Evolutionary conservation across 1,284 basidiomycete species (phyloP).

Genomic region (Austroboletus olivaceoglutinosus): DNA sequence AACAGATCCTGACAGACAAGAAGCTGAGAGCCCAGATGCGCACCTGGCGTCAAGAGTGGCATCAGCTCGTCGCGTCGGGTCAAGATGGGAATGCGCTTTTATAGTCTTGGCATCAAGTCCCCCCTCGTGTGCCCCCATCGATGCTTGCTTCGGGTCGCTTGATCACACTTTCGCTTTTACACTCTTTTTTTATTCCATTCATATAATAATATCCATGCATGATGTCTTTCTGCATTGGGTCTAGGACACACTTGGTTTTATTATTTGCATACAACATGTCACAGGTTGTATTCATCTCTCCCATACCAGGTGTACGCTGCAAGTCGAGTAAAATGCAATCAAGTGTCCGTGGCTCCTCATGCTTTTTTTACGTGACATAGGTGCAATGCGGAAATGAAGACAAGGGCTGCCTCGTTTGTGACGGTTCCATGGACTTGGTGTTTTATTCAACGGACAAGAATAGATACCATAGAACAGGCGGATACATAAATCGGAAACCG

Average conservation of each 20-base stretch:
- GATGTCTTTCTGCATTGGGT: conserved; percentile 20
- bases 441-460: neutral
- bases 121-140: neutral
- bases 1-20: conserved; percentile 66
- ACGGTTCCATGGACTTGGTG: neutral
- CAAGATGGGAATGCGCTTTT: conserved; percentile 64
- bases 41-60: conserved; percentile 74
- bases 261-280: conserved; percentile 27
- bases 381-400: neutral
- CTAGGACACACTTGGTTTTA: conserved; percentile 21
- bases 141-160: conserved; percentile 8
- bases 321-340: conserved; percentile 17
- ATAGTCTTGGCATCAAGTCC: conserved; percentile 35
- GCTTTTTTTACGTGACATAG: neutral
- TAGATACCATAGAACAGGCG: neutral
- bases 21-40: conserved; percentile 69
- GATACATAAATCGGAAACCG: too few relatives aligned
- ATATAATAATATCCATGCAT: conserved; percentile 23
- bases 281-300: conserved; percentile 27
- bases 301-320: conserved; percentile 21
- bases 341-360: conserved; percentile 1
- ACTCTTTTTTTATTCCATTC: conserved; percentile 24
- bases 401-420: neutral
- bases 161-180: conserved; percentile 1
- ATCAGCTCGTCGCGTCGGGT: conserved; percentile 60